phyloP scores from a whole-genome alignment of 2,329 filamentous ascomycete species.

The Arthrobotrys conoides region DNA sequence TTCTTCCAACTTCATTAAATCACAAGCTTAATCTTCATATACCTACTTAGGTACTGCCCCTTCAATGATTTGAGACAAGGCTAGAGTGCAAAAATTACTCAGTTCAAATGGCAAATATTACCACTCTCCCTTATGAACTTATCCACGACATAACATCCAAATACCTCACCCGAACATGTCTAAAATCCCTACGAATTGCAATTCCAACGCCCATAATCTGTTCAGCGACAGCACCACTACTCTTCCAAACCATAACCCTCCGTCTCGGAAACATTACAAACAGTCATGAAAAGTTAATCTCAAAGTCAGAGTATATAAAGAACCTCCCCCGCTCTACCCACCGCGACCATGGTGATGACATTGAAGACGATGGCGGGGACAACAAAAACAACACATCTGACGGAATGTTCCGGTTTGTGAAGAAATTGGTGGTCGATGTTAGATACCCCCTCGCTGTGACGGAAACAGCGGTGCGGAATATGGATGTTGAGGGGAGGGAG shows the following conservation, averaged over 20 bases:
- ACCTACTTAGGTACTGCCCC: too few species aligned
- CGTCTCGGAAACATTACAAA: not conserved
- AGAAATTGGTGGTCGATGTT: constrained; percentile 4
- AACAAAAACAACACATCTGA: constrained; percentile 17
- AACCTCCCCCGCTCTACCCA: not conserved
- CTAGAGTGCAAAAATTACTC: not conserved
- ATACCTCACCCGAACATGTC: not conserved
- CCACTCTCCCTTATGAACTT: not conserved
- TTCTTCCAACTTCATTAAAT: not conserved
- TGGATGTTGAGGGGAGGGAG: too few species aligned
- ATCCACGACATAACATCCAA: not conserved
- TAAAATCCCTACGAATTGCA: not conserved
- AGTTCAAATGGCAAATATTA: not conserved
- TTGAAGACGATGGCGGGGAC: too few species aligned
- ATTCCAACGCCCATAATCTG: not conserved
- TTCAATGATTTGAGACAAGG: too few species aligned
- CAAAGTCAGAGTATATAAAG: not conserved
- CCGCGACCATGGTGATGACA: too few species aligned
- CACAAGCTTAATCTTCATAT: too few species aligned
- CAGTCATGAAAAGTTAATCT: not conserved
- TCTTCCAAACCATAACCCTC: not conserved
- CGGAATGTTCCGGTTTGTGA: not conserved
- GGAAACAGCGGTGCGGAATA: not conserved
- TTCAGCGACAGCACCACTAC: not conserved
- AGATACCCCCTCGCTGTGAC: not conserved